Conservation (phyloP, 2,329 filamentous ascomycete genomes). For the Trichoderma lentiforme region DNA sequence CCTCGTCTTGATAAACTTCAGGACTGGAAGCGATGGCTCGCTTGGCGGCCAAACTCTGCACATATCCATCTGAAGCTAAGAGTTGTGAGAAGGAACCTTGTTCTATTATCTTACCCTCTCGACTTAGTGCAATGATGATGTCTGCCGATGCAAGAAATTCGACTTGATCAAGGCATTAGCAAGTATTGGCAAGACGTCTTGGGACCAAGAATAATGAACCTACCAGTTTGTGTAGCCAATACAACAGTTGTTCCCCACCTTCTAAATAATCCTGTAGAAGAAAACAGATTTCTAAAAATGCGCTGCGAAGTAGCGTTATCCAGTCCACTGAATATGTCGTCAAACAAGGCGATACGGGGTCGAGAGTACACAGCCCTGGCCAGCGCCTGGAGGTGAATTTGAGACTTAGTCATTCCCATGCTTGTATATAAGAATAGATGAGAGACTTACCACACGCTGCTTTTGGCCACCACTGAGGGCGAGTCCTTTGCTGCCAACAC, state of each 20-base stretch:
- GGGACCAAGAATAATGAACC: background rate
- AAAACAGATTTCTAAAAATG: conserved; percentile 32
- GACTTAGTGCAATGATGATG: conserved; percentile 5
- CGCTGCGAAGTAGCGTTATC: conserved; percentile 34
- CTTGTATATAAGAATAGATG: background rate
- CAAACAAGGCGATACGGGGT: conserved; percentile 32
- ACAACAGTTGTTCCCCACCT: conserved; percentile 34
- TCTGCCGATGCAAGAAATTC: conserved; percentile 11
- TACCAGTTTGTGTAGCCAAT: conserved; percentile 36
- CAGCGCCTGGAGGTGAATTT: conserved; percentile 29
- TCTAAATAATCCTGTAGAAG: conserved; percentile 27
- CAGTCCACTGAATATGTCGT: conserved; percentile 39
- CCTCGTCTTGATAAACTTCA: background rate
- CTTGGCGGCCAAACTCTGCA: background rate
- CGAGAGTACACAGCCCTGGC: conserved; percentile 39
- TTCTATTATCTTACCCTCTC: background rate
- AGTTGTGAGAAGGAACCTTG: conserved; percentile 1
- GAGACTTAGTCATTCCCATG: background rate
- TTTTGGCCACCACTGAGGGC: conserved; percentile 47
- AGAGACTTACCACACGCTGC: conserved; percentile 36
- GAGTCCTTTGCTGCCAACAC: conserved; percentile 44
- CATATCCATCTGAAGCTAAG: background rate
- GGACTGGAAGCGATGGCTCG: background rate
- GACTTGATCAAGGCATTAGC: background rate
- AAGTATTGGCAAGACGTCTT: background rate